Evolutionary conservation across 257 asterid species (phyloP), one percentile per base, ranked within the genome.

Genomic region (Solanum neorickii): DNA sequence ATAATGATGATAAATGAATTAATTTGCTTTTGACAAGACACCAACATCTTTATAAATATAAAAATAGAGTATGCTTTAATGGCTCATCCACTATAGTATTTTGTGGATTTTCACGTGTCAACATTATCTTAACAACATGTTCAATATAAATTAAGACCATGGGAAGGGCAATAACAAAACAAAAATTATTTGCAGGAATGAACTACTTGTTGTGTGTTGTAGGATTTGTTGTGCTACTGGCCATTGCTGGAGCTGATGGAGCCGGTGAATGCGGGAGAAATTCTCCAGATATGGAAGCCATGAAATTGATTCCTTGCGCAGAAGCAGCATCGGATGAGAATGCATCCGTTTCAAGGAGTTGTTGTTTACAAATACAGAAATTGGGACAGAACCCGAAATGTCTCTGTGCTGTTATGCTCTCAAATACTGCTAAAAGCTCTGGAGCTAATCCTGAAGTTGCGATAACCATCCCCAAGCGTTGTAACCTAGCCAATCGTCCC

Each of bases 401-500:
- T 87, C 88, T 94, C 7, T 93, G 94, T 80, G 99, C 98, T 10
- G 95, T 94, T 16, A 88, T 95, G 95, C 94, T 94, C 10, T 96
- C 98, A 3, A 85, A 94, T 15, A 91, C 89, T 47, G 98, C 96
- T 23, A 96, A 94, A 89, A 90, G 5, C 35, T 88, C 96, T 1
- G 94, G 96, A 1, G 91, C 92, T 23, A 91, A 95, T 9, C 93
- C 94, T 11, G 91, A 91, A 72, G 74, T 93, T 12, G 95, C 99
- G 44, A 23, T 96, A 6, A 90, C 95, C 52, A 96, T 95, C 46
- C 98, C 98, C 84, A 93, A 95, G 66, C 93, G 99, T 12, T 96
- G 97, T 90, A 92, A 96, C 91, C 41, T 95, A n/a, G 93, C 88
- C 59, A 91, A 93, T 82, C 95, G 98, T 89, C 98, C 98, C 0